Evolutionary conservation across 352 stramenopile species (phyloP).

Genomic region (Globisporangium polare): DNA sequence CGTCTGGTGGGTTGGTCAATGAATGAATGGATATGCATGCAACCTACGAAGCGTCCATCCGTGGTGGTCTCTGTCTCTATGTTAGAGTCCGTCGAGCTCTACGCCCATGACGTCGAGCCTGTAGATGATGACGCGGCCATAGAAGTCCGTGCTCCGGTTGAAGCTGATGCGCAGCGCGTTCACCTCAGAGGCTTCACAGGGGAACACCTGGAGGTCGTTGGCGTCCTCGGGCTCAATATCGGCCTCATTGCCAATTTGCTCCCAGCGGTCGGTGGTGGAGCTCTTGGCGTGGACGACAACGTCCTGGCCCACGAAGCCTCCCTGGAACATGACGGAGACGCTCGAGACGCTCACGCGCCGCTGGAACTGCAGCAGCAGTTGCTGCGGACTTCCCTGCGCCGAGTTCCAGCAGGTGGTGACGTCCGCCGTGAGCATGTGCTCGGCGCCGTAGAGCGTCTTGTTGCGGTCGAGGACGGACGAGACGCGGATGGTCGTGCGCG

Average conservation of each 20-base stretch:
- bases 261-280: slow-evolving; percentile 19
- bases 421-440: slow-evolving; percentile 47
- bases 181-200: slow-evolving; percentile 19
- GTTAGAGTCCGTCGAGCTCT: slow-evolving; percentile 12
- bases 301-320: slow-evolving; percentile 67
- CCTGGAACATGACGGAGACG: slow-evolving; percentile 72
- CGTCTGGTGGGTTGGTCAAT: neutral
- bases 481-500: slow-evolving; percentile 47
- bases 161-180: slow-evolving; percentile 49
- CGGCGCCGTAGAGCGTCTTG: slow-evolving; percentile 49
- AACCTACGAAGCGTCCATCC: neutral
- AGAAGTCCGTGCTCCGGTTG: slow-evolving; percentile 66
- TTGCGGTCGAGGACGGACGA: slow-evolving; percentile 74
- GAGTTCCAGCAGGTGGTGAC: slow-evolving; percentile 69
- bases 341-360: slow-evolving; percentile 33
- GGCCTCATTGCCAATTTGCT: slow-evolving; percentile 9
- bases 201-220: slow-evolving; percentile 56
- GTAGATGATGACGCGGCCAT: slow-evolving; percentile 70
- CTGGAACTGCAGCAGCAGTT: slow-evolving; percentile 59
- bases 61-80: neutral
- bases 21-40: too few relatives aligned
- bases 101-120: slow-evolving; percentile 37
- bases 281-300: slow-evolving; percentile 34
- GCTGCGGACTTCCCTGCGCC: slow-evolving; percentile 58
- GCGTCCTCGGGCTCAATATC: slow-evolving; percentile 41